Base-by-base conservation (phyloP, 495 filamentous ascomycete species). In the Haplographium delicatum region DNA sequence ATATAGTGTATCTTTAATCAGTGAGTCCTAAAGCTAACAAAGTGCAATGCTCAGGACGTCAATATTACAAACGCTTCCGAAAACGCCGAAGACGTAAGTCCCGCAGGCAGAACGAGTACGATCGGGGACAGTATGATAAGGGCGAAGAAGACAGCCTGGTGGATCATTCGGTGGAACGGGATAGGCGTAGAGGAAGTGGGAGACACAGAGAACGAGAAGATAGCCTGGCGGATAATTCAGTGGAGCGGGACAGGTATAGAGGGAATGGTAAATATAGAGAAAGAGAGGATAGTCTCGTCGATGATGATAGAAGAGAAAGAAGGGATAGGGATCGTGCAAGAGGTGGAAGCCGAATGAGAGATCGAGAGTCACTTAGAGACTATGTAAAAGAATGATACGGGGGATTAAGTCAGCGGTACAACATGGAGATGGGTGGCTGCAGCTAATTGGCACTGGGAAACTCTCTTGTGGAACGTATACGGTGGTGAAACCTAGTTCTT, bases 81-180 rank as follows among this genome's bases (percentile, higher is more conserved):
- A 48, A 48, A 19, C 46, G 46, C 23, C 46, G 46, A n/a, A 19
- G 33, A 9, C 16, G 31, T 9, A 37, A 38, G 40, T 37, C 31
- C 20, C 19, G 25, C 23, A 4, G 7, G 3, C 20, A 19, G 7
- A 28, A 18, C 11, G 3, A 5, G 33, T 11, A 16, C 35, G 7
- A 19, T 6, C 13, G 1, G 16, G 13, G 16, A 10, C 35, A 39
- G 35, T 39, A 15, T 19, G n/a, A n/a, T n/a, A n/a, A n/a, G n/a
- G n/a, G n/a, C 3, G 35, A 39, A 38, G 46, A 37, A 8, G 34
- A 33, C 10, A 19, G 15, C 5, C 34, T 39, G 9, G 15, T 48
- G 22, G 46, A 47, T 39, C 7, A 15, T 2, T 19, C 35, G 5
- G 3, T 39, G 15, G n/a, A n/a, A n/a, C 35, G 35, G 1, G 35